Base-by-base conservation (phyloP, 805 yeast species). In the Candida maesae region DNA sequence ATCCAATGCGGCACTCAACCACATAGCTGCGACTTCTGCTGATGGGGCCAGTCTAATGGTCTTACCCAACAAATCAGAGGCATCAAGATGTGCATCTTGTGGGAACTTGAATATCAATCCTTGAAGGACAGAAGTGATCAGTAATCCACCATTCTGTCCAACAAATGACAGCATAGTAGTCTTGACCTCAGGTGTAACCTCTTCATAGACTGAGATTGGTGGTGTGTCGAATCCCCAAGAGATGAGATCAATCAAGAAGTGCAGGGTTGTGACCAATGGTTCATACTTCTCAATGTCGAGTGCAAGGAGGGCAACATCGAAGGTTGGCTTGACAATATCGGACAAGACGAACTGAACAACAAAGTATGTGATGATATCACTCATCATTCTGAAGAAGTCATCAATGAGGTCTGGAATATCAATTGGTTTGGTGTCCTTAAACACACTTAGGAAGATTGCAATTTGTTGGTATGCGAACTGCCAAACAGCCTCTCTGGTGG, bases 151-250 rank as follows among this genome's bases (percentile, higher is more conserved):
- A 32, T 78, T 68, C 36, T 66, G 60, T 23, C 70, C 60, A 27
- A 81, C 60, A 31, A 80, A 66, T 26, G 63, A 61, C 37, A 74
- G 58, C 17, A 82, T 67, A 33, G 71, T 70, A 18, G 61, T 56
- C 42, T 76, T 73, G 48, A 84, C 74, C 31, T 68, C 69, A n/a
- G 67, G 70, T 10, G 84, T 81, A 32, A 79, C 76, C 16, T 64
- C 65, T 16, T 71, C 76, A 39, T 75, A 71, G 30, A 82, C 73
- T 7, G 95, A 82, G 15, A 85, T 72, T 5, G 96, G 96, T 2
- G 96, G 89, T 9, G 75, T 68, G 20, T 74, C 81, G 49, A 82
- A 77, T 1, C 95, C 96, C 91, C 95, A 90, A 6, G 89, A 76
- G 17, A 85, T 63, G 26, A 88, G 69, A 59, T 93, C 99, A 49